phyloP scores from a whole-genome alignment of 1,284 basidiomycete genomes.

The Mycosarcoma mackinlayi region DNA sequence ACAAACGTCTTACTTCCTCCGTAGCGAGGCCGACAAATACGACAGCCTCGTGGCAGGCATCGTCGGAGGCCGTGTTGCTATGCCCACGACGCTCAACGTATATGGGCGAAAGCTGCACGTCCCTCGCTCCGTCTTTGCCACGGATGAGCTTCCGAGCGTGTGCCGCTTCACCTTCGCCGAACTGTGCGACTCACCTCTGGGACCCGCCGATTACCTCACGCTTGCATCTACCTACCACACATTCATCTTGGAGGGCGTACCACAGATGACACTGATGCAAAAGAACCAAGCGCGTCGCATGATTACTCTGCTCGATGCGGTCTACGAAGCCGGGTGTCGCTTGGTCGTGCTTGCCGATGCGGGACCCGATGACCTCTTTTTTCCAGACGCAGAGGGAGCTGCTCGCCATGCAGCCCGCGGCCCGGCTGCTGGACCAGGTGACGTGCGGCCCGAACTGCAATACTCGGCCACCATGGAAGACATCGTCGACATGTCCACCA shows the following conservation, averaged over 20 bases:
- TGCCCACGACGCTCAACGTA: conserved; percentile 66
- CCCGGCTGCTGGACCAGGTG: conserved; percentile 37
- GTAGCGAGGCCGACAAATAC: conserved; percentile 44
- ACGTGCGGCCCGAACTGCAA: conserved; percentile 30
- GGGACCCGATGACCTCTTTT: conserved; percentile 74
- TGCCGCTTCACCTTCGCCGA: conserved; percentile 75
- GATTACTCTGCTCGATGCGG: conserved; percentile 78
- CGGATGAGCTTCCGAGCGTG: conserved; percentile 61
- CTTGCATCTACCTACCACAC: conserved; percentile 75
- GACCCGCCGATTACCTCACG: conserved; percentile 78
- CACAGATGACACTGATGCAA: conserved; percentile 73
- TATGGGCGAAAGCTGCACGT: conserved; percentile 73
- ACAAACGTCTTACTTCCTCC: conserved; percentile 47
- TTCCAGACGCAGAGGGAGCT: conserved; percentile 70
- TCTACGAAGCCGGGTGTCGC: conserved; percentile 71
- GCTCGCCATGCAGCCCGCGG: conserved; percentile 38
- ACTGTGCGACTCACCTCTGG: conserved; percentile 76
- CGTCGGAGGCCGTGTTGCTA: conserved; percentile 16
- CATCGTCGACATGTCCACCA: conserved; percentile 52
- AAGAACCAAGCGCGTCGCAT: conserved; percentile 80
- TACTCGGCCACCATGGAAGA: conserved; percentile 27
- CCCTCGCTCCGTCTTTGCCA: conserved; percentile 69
- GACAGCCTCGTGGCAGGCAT: conserved; percentile 12
- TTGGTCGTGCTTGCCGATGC: conserved; percentile 71
- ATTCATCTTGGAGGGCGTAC: conserved; percentile 75